These are phyloP conservation scores for Garcia nutans DNA, from an alignment of 345 rosid species.

Conservation along the genomic window DNA sequence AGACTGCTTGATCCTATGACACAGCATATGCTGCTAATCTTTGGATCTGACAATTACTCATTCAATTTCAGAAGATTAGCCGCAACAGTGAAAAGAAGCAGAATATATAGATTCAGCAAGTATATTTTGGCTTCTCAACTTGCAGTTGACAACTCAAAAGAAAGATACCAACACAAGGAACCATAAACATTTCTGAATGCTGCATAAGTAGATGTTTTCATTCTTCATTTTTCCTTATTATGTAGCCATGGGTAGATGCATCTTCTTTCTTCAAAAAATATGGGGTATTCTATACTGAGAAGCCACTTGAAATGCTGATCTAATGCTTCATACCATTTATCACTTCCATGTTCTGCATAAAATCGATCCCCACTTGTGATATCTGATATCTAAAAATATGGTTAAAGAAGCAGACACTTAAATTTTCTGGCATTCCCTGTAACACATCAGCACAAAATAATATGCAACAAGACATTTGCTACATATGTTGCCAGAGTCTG, in stretches of 20 bases:
- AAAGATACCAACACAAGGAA: background rate
- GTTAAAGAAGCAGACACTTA: conserved; percentile 32
- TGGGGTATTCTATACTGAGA: conserved; percentile 85
- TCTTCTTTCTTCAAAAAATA: conserved; percentile 93
- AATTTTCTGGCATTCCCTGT: background rate
- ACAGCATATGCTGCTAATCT: conserved; percentile 96
- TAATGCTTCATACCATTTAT: conserved; percentile 75
- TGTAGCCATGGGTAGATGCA: conserved; percentile 94
- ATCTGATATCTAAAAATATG: conserved; percentile 64
- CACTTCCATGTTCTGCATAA: conserved; percentile 81
- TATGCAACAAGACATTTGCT: background rate
- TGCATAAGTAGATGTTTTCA: background rate
- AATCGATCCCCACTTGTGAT: conserved; percentile 95
- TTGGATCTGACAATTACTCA: conserved; percentile 75
- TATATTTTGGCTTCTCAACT: background rate
- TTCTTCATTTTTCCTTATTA: conserved; percentile 1
- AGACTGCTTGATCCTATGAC: conserved; percentile 60
- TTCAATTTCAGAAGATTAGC: conserved; percentile 90
- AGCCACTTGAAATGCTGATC: conserved; percentile 93
- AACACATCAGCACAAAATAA: too few species aligned
- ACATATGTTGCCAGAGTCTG: background rate
- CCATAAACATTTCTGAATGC: background rate
- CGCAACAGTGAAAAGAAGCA: conserved; percentile 32
- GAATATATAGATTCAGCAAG: conserved; percentile 1
- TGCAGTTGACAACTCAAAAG: background rate